Evolutionary conservation across 2,329 filamentous ascomycete species (phyloP), one percentile per base, ranked within the genome.

Genomic region (Penicillium digitatum): DNA sequence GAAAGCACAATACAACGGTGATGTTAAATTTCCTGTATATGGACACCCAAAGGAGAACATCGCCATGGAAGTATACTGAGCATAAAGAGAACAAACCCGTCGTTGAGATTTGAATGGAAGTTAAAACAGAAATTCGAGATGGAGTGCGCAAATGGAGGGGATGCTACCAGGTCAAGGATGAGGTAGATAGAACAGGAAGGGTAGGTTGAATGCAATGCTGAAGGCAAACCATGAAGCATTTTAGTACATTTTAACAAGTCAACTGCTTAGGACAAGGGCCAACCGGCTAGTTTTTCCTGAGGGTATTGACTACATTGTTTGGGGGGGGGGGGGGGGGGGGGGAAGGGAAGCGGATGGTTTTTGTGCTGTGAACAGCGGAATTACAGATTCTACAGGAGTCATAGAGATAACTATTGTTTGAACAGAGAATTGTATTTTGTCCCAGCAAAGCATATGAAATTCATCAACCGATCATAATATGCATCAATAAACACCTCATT

Each of bases 381-480:
- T 20, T 27, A 47, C 40, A 38, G 11, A 22, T 42, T 42, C 11
- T 48, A 53, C 12, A 40, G 3, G 3, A 16, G 5, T 24, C 1
- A 46, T 20, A 18, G 18, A 3, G 27, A 29, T 43, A 44, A 52
- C 48, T 44, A 43, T 50, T 51, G 47, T 59, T 48, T 60, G 58
- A 65, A 65, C 62, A 65, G 54, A 51, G 56, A 59, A 65, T 60
- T 60, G 56, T 60, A 60, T 64, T 65, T 65, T 65, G 62, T 61
- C 54, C 62, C 62, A 60, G 54, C 62, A 61, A 64, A 59, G 58
- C 59, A 52, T 63, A 65, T 62, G 63, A 63, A 65, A 63, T 62
- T 65, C 64, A 65, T 65, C 55, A 62, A 64, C 45, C 59, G 46
- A 63, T 66, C 61, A 66, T 63, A 61, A 66, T 64, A 58, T 62